Base-by-base conservation (phyloP, 1,284 basidiomycete genomes). In the Volvariella volvacea region DNA sequence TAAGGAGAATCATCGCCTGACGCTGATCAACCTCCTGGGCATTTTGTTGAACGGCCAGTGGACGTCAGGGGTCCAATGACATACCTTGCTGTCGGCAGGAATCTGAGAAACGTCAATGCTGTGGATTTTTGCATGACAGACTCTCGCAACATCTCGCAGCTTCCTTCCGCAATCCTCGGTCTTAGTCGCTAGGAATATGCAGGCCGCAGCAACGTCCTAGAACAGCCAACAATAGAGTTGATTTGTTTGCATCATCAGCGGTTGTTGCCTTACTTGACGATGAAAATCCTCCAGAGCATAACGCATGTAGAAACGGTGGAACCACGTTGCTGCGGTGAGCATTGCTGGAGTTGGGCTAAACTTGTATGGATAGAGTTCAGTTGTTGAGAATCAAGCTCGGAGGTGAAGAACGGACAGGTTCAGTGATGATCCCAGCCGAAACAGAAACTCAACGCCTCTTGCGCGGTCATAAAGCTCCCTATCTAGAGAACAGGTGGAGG, bases 251-350 rank as follows among this genome's bases (percentile, higher is more conserved):
- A 43, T 32, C 42, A 45, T 14, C 20, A 34, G 22, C 22, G 32
- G 30, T 48, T 48, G n/a, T n/a, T 25, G n/a, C 51, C 61, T 51
- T 56, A 86, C 86, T 69, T 88, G 86, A 51, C 84, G 78, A 59
- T 84, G 78, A 60, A 89, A 87, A 56, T 91, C 83, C 55, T 84
- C 77, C 73, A 92, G 75, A n/a, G 91, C 82, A 56, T 80, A 83
- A 43, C 93, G 78, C 91, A 96, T 93, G 66, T 89, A 96, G 66
- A 96, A 96, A 10, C 93, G 80, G 63, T 96, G 93, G 50, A 95
- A 87, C 76, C 91, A 91, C 3, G 86, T 88, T 21, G 90, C 86
- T 14, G 90, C 91, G 21, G 87, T 87, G 49, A 83, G 85, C 67
- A 92, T 74, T 7, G 86, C 84, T 17, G 85, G 80, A 17, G 80